Percentiles rank a stretch among this genome's conserved stretches.
Conservation (phyloP, 2,329 filamentous ascomycete genomes). For the Orbilia ellipsospora region DNA sequence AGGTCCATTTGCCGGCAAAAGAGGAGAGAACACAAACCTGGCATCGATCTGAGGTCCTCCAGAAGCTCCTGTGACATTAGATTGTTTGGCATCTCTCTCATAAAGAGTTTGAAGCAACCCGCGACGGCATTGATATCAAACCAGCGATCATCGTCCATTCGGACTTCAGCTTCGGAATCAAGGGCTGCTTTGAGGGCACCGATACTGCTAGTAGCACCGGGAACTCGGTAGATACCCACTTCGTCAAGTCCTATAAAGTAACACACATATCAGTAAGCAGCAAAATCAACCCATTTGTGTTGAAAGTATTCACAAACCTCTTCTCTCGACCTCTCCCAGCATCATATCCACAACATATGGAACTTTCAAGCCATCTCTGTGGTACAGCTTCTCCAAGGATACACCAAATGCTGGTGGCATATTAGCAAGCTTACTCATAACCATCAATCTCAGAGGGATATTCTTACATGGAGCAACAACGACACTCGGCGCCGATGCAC, state of each 20-base stretch:
- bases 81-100: constrained; percentile 59
- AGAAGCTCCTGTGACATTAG: constrained; percentile 66
- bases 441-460: background rate
- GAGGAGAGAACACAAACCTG: constrained; percentile 66
- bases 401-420: constrained; percentile 57
- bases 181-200: constrained; percentile 59
- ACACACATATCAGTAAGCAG: constrained; percentile 13
- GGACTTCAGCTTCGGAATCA: constrained; percentile 59
- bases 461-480: constrained; percentile 51
- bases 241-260: constrained; percentile 57
- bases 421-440: constrained; percentile 5
- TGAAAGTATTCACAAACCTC: constrained; percentile 55
- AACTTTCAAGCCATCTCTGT: constrained; percentile 58
- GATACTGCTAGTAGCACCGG: constrained; percentile 59
- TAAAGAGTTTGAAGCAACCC: constrained; percentile 60
- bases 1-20: background rate
- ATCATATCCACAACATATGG: constrained; percentile 59
- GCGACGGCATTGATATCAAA: constrained; percentile 60
- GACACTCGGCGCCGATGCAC: constrained; percentile 40
- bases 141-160: constrained; percentile 60
- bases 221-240: constrained; percentile 59
- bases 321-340: constrained; percentile 58
- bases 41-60: constrained; percentile 72
- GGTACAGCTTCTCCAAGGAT: constrained; percentile 58
- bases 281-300: background rate